Conservation (phyloP, 768 basidiomycete genomes). For the Lentinula aciculospora region DNA sequence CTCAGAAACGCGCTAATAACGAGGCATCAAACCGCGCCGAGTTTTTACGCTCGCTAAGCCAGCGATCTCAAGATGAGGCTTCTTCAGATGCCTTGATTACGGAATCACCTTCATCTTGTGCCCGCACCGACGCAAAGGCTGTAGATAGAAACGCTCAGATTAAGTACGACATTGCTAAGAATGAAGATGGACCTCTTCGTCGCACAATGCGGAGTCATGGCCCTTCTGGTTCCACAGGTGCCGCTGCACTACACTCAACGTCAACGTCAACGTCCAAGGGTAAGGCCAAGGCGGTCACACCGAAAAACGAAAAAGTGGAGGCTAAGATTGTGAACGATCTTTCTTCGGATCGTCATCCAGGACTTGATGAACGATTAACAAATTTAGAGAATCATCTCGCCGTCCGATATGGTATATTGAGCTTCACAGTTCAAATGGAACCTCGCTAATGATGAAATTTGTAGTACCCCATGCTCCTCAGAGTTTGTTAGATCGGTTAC, state of each 20-base stretch:
- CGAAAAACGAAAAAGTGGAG: conserved; percentile 2
- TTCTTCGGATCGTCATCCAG: conserved; percentile 47
- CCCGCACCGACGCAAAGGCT: conserved; percentile 66
- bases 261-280: conserved; percentile 5
- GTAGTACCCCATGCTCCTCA: conserved; percentile 69
- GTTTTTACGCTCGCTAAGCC: conserved; percentile 60
- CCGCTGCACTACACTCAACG: conserved; percentile 9
- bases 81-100: conserved; percentile 20
- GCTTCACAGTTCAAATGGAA: background rate
- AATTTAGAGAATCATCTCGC: conserved; percentile 72
- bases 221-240: background rate
- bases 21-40: conserved; percentile 74
- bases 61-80: conserved; percentile 29
- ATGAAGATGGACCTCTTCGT: conserved; percentile 70
- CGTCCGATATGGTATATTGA: conserved; percentile 60
- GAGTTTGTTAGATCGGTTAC: conserved; percentile 57
- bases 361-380: conserved; percentile 53
- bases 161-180: conserved; percentile 85
- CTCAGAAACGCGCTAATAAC: conserved; percentile 64
- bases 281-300: conserved; percentile 10
- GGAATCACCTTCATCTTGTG: conserved; percentile 47
- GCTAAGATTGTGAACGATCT: conserved; percentile 18
- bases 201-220: conserved; percentile 41
- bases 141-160: conserved; percentile 74
- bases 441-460: background rate